Evolutionary conservation across 2,329 filamentous ascomycete genomes (phyloP).

Genomic region (Diplodia seriata): DNA sequence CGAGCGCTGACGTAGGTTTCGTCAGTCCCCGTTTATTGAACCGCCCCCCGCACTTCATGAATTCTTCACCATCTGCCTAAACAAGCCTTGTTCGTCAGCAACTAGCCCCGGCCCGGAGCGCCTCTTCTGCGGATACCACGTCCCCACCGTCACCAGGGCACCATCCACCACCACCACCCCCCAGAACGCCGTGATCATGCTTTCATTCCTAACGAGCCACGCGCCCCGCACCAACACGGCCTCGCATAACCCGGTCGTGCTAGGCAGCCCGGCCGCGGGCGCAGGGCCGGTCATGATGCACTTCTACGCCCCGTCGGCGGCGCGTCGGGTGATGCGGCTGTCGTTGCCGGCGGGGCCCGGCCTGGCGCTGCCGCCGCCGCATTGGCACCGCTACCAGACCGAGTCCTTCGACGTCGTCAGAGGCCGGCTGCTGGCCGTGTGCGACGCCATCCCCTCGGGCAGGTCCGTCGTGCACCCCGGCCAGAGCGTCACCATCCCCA

Average conservation of each 20-base stretch:
- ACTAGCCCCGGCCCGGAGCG: background rate
- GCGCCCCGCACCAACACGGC: slow-evolving; percentile 23
- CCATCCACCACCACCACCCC: background rate
- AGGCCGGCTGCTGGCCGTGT: slow-evolving; percentile 19
- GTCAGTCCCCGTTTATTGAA: background rate
- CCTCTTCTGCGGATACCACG: slow-evolving; percentile 1
- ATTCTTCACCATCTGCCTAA: slow-evolving; percentile 5
- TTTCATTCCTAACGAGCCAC: slow-evolving; percentile 18
- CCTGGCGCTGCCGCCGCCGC: slow-evolving; percentile 13
- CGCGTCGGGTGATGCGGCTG: slow-evolving; percentile 13
- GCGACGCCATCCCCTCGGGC: background rate
- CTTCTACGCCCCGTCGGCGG: slow-evolving; percentile 9
- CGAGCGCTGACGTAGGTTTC: background rate
- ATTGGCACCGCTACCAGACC: slow-evolving; percentile 26
- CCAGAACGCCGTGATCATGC: background rate
- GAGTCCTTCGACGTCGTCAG: slow-evolving; percentile 19
- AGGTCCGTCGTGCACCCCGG: background rate
- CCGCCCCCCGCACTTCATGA: background rate
- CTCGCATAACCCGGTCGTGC: slow-evolving; percentile 27
- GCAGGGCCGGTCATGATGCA: slow-evolving; percentile 21
- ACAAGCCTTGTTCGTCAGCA: slow-evolving; percentile 2
- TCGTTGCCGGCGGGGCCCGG: slow-evolving; percentile 11
- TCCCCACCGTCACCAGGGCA: background rate
- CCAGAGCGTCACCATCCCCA: slow-evolving; percentile 24
- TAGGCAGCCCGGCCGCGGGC: slow-evolving; percentile 21